A percentile compares a stretch with the other conserved stretches of the same genome.
These are phyloP conservation scores for Pseudotulostoma volvatum DNA, from an alignment of 495 filamentous ascomycete species.

Conservation along the genomic window DNA sequence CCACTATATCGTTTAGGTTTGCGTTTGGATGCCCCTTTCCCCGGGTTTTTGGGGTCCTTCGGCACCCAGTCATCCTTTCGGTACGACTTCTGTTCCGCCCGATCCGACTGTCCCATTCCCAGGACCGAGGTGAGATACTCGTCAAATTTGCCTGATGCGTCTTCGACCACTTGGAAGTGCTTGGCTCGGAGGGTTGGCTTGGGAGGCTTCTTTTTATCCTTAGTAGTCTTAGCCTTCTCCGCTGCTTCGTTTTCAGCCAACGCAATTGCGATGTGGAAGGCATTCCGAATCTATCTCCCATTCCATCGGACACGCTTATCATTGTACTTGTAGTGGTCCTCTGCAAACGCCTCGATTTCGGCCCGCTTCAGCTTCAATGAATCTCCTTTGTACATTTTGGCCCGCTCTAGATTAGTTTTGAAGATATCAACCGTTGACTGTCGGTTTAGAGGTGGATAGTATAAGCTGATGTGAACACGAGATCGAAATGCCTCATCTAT, in stretches of 20 bases:
- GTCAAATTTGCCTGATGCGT: not conserved
- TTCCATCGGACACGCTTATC: constrained; percentile 18
- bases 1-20: too few species aligned
- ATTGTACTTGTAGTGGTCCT: not conserved
- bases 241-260: constrained; percentile 19
- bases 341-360: constrained; percentile 5
- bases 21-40: too few species aligned
- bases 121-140: not conserved
- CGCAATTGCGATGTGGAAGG: constrained; percentile 25
- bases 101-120: not conserved
- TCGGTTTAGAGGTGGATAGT: constrained; percentile 4
- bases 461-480: constrained; percentile 27
- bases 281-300: constrained; percentile 31
- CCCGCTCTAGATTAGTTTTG: constrained; percentile 3
- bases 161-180: not conserved
- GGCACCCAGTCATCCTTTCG: too few species aligned
- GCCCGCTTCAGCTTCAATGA: constrained; percentile 1
- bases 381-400: not conserved
- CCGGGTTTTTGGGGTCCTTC: too few species aligned
- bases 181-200: not conserved
- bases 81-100: not conserved
- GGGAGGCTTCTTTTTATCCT: too few species aligned
- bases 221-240: not conserved
- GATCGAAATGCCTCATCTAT: constrained; percentile 37
- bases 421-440: constrained; percentile 1